Conservation (phyloP, 805 yeast species). For the Lipomyces kockii region DNA sequence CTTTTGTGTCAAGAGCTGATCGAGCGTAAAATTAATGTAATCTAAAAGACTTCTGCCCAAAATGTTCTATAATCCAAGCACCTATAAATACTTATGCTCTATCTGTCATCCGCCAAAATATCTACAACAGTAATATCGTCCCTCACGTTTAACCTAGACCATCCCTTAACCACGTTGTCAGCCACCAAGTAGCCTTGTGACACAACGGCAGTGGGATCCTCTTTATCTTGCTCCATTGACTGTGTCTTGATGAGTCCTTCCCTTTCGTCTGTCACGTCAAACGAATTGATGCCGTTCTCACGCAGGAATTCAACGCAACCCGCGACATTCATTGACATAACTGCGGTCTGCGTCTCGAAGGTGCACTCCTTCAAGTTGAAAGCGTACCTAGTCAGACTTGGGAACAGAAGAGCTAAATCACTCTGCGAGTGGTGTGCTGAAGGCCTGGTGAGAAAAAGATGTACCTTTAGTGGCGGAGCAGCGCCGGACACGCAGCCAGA, state of each 20-base stretch:
- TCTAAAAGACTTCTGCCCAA: no score
- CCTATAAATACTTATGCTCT: neutral
- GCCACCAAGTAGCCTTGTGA: slow-evolving; percentile 26
- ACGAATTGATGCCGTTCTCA: slow-evolving; percentile 20
- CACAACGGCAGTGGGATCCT: neutral
- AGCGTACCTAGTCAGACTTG: slow-evolving; percentile 26
- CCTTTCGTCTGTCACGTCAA: slow-evolving; percentile 13
- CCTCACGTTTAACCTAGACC: slow-evolving; percentile 28
- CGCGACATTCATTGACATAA: slow-evolving; percentile 34
- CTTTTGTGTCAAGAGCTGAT: no score
- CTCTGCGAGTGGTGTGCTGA: slow-evolving; percentile 39
- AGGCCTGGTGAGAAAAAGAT: slow-evolving; percentile 28
- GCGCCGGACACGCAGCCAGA: slow-evolving; percentile 15
- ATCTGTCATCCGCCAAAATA: slow-evolving; percentile 15
- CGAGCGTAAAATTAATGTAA: no score
- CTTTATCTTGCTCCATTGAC: slow-evolving; percentile 15
- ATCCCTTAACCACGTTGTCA: slow-evolving; percentile 26
- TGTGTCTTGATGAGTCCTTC: slow-evolving; percentile 27
- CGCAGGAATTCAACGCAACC: slow-evolving; percentile 31
- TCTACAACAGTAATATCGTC: slow-evolving; percentile 32
- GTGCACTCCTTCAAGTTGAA: slow-evolving; percentile 33
- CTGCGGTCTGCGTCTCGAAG: slow-evolving; percentile 32
- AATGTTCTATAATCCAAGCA: neutral
- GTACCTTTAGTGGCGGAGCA: slow-evolving; percentile 13
- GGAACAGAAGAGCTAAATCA: slow-evolving; percentile 37